Conservation (phyloP, 345 rosid genomes). For the Cardiospermum halicacabum region DNA sequence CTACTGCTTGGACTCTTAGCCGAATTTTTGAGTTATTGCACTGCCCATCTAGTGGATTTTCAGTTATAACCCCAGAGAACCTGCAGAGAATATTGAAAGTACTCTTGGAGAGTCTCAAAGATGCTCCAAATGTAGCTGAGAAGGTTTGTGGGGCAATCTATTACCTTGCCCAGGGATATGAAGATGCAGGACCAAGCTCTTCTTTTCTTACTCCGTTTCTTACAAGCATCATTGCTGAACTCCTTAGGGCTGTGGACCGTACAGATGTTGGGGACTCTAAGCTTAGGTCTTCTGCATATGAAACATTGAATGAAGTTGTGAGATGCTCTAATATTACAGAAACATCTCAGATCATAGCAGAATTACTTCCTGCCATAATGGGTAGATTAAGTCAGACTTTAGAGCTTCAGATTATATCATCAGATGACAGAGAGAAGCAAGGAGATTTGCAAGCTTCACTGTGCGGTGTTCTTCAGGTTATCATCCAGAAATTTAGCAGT, state of each 20-base stretch:
- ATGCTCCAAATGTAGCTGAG: constrained; percentile 83
- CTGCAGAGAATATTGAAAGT: constrained; percentile 56
- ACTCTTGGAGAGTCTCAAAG: constrained; percentile 66
- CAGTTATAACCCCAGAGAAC: constrained; percentile 63
- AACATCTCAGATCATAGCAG: constrained; percentile 55
- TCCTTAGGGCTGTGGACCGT: constrained; percentile 71
- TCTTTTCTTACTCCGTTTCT: constrained; percentile 69
- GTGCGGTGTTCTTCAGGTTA: constrained; percentile 92
- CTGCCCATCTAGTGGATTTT: constrained; percentile 59
- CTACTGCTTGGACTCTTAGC: constrained; percentile 94
- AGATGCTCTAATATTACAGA: constrained; percentile 72
- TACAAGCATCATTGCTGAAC: constrained; percentile 53
- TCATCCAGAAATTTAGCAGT: constrained; percentile 78
- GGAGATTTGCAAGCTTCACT: constrained; percentile 87
- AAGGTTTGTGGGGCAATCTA: constrained; percentile 94
- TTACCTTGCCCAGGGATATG: constrained; percentile 91
- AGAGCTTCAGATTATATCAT: constrained; percentile 60
- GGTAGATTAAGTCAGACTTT: constrained; percentile 62
- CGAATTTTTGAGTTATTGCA: constrained; percentile 91
- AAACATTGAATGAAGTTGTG: constrained; percentile 86
- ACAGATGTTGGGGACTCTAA: constrained; percentile 63
- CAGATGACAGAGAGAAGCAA: constrained; percentile 89
- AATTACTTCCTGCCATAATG: constrained; percentile 81
- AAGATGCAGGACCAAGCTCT: constrained; percentile 60
- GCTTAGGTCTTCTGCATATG: constrained; percentile 79